A percentile compares a stretch with the other conserved stretches of the same genome.
phyloP scores from a whole-genome alignment of 441 rosid genomes.

The Rhodomyrtus psidioides region DNA sequence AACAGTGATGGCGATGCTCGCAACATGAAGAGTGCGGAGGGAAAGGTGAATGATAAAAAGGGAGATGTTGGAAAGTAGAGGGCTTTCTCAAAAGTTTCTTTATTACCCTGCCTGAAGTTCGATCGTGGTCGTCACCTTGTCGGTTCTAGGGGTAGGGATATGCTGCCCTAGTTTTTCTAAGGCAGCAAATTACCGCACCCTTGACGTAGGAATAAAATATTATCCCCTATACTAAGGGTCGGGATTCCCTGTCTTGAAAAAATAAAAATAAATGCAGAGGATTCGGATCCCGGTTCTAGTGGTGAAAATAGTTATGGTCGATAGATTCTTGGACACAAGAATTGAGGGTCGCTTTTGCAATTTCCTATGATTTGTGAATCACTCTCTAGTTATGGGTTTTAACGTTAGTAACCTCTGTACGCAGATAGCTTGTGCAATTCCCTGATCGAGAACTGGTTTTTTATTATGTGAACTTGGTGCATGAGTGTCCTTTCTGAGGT shows the following conservation, averaged over 20 bases:
- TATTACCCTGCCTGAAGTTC: background rate
- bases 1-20: constrained; percentile 14
- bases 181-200: too few species aligned
- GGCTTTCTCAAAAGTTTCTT: background rate
- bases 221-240: too few species aligned
- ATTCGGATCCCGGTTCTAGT: too few species aligned
- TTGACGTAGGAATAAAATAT: too few species aligned
- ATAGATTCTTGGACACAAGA: background rate
- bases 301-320: background rate
- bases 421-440: too few species aligned
- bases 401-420: background rate
- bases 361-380: background rate
- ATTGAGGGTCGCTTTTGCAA: background rate
- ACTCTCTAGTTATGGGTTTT: background rate
- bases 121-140: background rate
- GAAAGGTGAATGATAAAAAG: background rate
- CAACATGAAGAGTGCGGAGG: background rate
- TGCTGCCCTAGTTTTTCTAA: too few species aligned
- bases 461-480: background rate
- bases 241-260: too few species aligned
- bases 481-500: background rate
- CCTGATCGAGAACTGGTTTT: background rate
- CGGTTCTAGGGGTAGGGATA: background rate
- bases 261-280: too few species aligned
- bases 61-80: background rate